phyloP scores from a whole-genome alignment of 768 basidiomycete species.

The Boletus rubroflammeus region DNA sequence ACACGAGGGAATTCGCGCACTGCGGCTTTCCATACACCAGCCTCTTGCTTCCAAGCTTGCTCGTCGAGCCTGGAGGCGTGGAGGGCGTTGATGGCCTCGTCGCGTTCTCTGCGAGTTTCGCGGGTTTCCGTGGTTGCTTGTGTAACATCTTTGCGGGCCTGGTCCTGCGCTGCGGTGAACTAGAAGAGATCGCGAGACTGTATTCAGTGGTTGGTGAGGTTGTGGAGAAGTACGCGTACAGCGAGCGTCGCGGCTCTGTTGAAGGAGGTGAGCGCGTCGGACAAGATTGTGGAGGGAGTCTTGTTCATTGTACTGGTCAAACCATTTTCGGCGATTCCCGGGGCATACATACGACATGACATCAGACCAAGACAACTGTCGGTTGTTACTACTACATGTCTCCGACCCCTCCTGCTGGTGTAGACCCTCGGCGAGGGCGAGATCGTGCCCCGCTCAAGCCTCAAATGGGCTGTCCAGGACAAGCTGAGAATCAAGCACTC shows the following conservation, averaged over 20 bases:
- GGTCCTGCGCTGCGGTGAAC: conserved; percentile 56
- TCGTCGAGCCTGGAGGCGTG: conserved; percentile 44
- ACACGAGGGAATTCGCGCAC: conserved; percentile 37
- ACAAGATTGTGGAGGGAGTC: conserved; percentile 35
- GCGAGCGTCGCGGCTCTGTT: conserved; percentile 39
- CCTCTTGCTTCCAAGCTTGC: conserved; percentile 46
- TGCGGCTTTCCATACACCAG: conserved; percentile 39
- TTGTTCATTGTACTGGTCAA: conserved; percentile 28
- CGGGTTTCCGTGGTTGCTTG: conserved; percentile 44
- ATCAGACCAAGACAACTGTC: neutral
- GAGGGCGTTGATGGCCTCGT: conserved; percentile 44
- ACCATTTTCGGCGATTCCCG: conserved; percentile 25
- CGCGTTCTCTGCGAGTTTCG: conserved; percentile 49
- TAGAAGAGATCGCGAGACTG: conserved; percentile 21
- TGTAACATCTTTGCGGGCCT: conserved; percentile 50
- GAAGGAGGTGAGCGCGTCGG: conserved; percentile 41
- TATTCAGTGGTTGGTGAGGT: neutral
- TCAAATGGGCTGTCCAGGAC: neutral
- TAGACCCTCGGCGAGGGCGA: too few species aligned
- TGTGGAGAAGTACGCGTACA: conserved; percentile 26
- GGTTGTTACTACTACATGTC: too few species aligned
- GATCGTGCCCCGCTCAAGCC: neutral
- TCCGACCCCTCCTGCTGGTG: too few species aligned
- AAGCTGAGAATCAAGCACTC: conserved; percentile 14
- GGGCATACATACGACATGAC: conserved; percentile 1